Base-by-base conservation (phyloP, 176 grass and related monocot species). In the Avena insularis region DNA sequence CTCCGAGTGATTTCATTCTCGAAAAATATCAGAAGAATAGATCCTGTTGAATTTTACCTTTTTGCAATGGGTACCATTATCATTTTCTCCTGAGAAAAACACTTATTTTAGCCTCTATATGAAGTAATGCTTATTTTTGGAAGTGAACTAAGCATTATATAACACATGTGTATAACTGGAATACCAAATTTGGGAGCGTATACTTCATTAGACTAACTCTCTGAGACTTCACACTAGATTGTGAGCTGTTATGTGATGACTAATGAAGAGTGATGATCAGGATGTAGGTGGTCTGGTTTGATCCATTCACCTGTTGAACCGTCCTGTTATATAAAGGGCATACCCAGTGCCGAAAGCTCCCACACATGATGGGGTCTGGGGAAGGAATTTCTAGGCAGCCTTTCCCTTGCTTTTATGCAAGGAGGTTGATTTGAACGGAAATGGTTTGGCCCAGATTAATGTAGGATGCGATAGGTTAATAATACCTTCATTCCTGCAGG, bases 201-300 rank as follows among this genome's bases (percentile, higher is more conserved):
- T 53, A 15, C 5, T 48, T 16, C 38, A 50, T 77, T 31, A 27
- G 9, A 75, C 31, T 67, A 82, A 36, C 40, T 13, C 36, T 64
- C 20, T 61, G 25, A 19, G 79, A 84, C 14, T 79, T 71, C 13
- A 51, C 59, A 73, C 15, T 31, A 65, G 79, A 67, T 58, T 73
- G 23, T 43, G 23, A 73, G n/a, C 15, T 84, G n/a, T 69, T 54
- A 50, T 21, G 53, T 55, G 50, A 53, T 53, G 1, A 81, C 12
- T 50, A 50, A 54, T 88, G 54, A 54, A 25, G 9, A 23, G 13
- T 19, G 29, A 43, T 19, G 8, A 31, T 84, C 60, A 63, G 21
- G 60, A 63, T 27, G 60, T 9, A 63, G 60, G 9, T 63, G 60
- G 60, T 63, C 60, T 8, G 19, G 19, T 20, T 58, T 63, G n/a